A percentile compares a stretch with the other conserved stretches of the same genome.
Conservation (phyloP, 768 basidiomycete genomes). For the Rhizopogon vesiculosus region DNA sequence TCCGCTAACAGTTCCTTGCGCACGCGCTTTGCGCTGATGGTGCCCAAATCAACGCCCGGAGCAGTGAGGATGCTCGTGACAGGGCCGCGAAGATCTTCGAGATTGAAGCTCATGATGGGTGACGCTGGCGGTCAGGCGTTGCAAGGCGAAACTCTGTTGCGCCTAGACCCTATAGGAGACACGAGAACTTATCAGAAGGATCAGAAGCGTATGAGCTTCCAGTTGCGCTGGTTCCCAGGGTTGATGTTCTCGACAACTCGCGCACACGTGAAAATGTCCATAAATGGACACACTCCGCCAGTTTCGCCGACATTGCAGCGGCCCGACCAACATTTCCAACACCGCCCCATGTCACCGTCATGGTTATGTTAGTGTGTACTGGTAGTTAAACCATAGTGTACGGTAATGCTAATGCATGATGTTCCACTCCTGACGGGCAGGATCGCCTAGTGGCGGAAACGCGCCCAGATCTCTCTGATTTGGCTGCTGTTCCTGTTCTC, state of each 20-base stretch:
- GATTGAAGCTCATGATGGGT: constrained; percentile 45
- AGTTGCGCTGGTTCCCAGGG: not conserved
- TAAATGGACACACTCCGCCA: not conserved
- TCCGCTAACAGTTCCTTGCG: constrained; percentile 62
- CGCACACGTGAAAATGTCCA: not conserved
- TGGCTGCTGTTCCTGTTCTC: constrained; percentile 45
- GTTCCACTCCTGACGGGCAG: constrained; percentile 62
- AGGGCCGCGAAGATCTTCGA: constrained; percentile 49
- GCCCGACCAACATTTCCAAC: too few relatives aligned
- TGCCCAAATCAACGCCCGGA: constrained; percentile 71
- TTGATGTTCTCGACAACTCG: not conserved
- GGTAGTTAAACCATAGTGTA: not conserved
- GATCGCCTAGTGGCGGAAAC: constrained; percentile 62
- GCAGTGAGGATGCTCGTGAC: constrained; percentile 70
- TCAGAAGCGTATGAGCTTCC: not conserved
- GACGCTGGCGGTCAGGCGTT: not conserved
- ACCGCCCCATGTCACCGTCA: not conserved
- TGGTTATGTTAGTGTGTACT: not conserved
- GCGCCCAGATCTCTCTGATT: constrained; percentile 37
- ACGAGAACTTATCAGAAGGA: not conserved
- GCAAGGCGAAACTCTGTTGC: not conserved
- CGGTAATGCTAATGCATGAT: constrained; percentile 40
- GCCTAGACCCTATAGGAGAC: too few relatives aligned
- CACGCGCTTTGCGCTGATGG: constrained; percentile 87
- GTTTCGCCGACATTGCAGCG: too few relatives aligned